phyloP scores from a whole-genome alignment of 2,329 filamentous ascomycete genomes.

The Clarireedia sp. region DNA sequence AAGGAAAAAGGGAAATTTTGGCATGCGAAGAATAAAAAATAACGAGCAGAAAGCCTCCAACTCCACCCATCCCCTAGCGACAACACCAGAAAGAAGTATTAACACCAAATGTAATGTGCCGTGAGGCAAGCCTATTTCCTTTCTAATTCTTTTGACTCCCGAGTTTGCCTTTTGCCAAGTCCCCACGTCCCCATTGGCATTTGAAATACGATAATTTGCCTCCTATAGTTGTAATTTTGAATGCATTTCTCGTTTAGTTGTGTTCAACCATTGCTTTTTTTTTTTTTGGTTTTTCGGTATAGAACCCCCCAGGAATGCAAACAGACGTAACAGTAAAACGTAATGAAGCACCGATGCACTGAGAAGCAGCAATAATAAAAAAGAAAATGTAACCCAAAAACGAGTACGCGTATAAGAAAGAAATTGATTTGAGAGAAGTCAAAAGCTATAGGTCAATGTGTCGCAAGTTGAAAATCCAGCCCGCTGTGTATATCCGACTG shows the following conservation, averaged over 20 bases:
- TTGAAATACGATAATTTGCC: neutral
- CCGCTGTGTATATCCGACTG: too few relatives aligned
- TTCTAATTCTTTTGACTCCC: neutral
- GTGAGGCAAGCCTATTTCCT: conserved; percentile 5
- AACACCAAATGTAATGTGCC: conserved; percentile 5
- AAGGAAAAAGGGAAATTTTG: neutral
- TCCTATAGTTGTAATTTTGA: neutral
- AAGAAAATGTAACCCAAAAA: too few relatives aligned
- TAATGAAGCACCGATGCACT: too few relatives aligned
- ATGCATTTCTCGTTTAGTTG: neutral
- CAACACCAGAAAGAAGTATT: neutral
- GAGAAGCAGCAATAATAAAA: too few relatives aligned
- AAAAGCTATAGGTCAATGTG: too few relatives aligned
- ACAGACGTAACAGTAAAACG: neutral
- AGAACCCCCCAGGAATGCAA: neutral
- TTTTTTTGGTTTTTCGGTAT: neutral
- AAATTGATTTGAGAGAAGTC: too few relatives aligned
- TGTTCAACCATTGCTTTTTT: neutral
- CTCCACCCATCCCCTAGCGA: neutral
- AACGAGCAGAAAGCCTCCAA: neutral
- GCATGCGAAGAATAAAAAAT: neutral
- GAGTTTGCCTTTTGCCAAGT: neutral
- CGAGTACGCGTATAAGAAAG: too few relatives aligned
- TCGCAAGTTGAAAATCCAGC: too few relatives aligned
- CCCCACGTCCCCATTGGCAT: neutral